Evolutionary conservation across 2,329 filamentous ascomycete species (phyloP).

Genomic region (Tolypocladium album): DNA sequence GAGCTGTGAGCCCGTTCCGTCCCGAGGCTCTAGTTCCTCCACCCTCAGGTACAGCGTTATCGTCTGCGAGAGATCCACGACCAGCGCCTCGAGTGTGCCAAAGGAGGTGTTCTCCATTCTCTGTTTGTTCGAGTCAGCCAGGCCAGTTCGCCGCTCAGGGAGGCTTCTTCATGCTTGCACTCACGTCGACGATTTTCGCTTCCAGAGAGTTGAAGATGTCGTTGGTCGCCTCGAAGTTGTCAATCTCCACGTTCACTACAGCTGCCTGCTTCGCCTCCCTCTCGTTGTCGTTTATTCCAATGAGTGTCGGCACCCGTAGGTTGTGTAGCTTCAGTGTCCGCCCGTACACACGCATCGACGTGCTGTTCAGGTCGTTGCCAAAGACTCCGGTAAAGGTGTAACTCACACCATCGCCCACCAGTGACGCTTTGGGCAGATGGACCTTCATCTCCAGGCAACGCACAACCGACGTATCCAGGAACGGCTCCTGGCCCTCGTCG

Average conservation of each 20-base stretch:
- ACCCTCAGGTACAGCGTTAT: constrained; percentile 33
- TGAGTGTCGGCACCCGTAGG: constrained; percentile 53
- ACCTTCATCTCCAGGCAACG: constrained; percentile 41
- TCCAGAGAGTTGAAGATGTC: constrained; percentile 50
- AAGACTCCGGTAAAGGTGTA: constrained; percentile 36
- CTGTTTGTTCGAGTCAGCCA: constrained; percentile 18
- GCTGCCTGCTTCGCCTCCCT: constrained; percentile 55
- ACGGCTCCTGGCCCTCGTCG: constrained; percentile 8
- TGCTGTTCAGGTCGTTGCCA: constrained; percentile 11
- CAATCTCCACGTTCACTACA: constrained; percentile 50
- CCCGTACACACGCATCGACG: constrained; percentile 14
- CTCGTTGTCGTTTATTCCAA: constrained; percentile 67
- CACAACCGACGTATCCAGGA: constrained; percentile 23
- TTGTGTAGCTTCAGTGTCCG: constrained; percentile 38
- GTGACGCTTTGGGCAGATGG: constrained; percentile 55
- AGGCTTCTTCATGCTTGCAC: constrained; percentile 9
- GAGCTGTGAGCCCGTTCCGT: constrained; percentile 34
- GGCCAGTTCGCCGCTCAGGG: neutral
- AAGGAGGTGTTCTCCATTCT: constrained; percentile 45
- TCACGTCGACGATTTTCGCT: constrained; percentile 48
- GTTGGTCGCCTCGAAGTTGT: constrained; percentile 30
- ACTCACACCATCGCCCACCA: constrained; percentile 51
- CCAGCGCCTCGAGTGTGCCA: constrained; percentile 53
- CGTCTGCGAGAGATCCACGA: constrained; percentile 31
- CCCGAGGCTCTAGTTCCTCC: constrained; percentile 3